phyloP scores from a whole-genome alignment of 2,329 filamentous ascomycete genomes.

The Penicillium brasilianum region DNA sequence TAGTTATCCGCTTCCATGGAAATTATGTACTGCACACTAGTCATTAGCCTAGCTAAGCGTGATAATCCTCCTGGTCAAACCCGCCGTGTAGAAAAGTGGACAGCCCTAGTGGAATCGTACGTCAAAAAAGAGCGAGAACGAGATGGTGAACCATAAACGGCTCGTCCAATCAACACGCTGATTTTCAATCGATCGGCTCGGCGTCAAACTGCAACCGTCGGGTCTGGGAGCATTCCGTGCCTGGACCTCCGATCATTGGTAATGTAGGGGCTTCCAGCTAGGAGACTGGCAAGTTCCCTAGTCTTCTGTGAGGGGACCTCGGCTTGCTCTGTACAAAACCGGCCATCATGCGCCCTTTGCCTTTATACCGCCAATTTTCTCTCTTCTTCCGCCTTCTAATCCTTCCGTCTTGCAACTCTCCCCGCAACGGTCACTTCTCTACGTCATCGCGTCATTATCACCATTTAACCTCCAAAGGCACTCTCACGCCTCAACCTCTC shows the following conservation, averaged over 20 bases:
- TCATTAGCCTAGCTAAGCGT: constrained; percentile 11
- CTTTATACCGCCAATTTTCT: constrained; percentile 5
- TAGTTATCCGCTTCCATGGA: not conserved
- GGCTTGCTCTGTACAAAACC: constrained; percentile 17
- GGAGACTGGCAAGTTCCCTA: not conserved
- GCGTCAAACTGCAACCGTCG: constrained; percentile 15
- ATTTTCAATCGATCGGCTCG: constrained; percentile 17
- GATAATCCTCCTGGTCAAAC: constrained; percentile 3
- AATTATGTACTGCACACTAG: constrained; percentile 4
- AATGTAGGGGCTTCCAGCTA: constrained; percentile 5
- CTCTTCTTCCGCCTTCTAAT: not conserved
- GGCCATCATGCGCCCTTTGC: constrained; percentile 15
- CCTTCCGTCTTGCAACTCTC: constrained; percentile 4
- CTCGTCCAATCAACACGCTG: constrained; percentile 21
- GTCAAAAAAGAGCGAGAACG: constrained; percentile 4
- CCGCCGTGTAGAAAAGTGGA: not conserved
- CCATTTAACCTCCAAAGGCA: not conserved
- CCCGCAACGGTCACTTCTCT: constrained; percentile 15
- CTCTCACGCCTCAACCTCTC: constrained; percentile 7
- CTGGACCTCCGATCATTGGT: constrained; percentile 28
- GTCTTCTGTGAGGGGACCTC: constrained; percentile 13
- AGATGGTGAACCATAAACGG: constrained; percentile 1
- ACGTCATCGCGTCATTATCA: constrained; percentile 25
- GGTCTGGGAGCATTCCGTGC: constrained; percentile 18
- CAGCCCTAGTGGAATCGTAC: not conserved